Evolutionary conservation across 192 early-diverging fungal species (phyloP).

Genomic region (Linnemannia zychae): DNA sequence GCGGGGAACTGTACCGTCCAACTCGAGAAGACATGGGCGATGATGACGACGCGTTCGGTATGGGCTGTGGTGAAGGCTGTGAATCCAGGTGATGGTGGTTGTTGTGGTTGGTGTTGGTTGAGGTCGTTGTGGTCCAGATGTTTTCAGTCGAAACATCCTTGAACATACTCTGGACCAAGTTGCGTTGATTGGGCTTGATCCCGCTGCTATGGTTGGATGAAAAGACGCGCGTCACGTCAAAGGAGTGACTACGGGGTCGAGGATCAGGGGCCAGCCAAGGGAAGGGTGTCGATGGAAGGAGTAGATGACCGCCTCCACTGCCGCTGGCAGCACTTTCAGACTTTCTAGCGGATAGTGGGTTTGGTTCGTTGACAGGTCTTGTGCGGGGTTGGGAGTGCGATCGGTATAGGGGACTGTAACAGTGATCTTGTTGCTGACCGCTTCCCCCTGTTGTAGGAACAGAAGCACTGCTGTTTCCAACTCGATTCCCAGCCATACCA

Average conservation of each 20-base stretch:
- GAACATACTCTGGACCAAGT: conserved; percentile 43
- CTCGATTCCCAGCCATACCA: neutral
- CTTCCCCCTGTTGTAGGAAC: neutral
- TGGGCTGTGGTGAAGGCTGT: neutral
- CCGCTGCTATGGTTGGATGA: conserved; percentile 10
- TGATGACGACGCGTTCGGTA: neutral
- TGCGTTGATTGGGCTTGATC: conserved; percentile 36
- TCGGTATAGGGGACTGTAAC: neutral
- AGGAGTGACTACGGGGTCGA: conserved; percentile 23
- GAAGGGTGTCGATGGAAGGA: neutral
- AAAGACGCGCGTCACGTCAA: conserved; percentile 40
- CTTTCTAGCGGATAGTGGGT: neutral
- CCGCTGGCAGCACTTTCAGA: neutral
- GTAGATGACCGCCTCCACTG: too few relatives aligned
- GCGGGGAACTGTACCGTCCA: conserved; percentile 1
- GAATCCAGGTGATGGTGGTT: neutral
- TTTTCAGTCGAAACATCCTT: conserved; percentile 45
- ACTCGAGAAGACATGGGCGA: neutral
- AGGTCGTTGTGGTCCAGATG: conserved; percentile 35
- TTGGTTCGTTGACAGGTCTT: neutral
- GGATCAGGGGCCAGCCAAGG: conserved; percentile 33
- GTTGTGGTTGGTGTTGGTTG: neutral
- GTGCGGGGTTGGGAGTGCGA: neutral
- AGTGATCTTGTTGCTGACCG: neutral
- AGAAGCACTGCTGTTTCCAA: neutral